Evolutionary conservation across 352 stramenopile species (phyloP).

Genomic region (Globisporangium lucens): DNA sequence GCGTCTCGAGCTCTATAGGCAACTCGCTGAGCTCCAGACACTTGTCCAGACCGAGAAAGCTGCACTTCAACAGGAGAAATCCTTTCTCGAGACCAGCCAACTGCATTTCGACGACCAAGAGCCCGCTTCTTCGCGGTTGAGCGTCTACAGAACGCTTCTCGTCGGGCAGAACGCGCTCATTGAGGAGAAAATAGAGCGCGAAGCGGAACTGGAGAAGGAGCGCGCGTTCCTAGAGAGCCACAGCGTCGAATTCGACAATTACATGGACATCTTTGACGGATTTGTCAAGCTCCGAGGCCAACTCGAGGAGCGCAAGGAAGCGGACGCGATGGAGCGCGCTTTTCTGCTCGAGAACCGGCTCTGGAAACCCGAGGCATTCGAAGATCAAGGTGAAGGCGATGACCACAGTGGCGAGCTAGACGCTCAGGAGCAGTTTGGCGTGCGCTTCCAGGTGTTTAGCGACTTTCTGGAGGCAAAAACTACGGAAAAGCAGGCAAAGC

Average conservation of each 20-base stretch:
- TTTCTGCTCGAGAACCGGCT: constrained; percentile 15
- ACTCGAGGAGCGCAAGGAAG: constrained; percentile 8
- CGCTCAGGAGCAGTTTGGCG: constrained; percentile 17
- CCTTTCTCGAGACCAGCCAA: constrained; percentile 11
- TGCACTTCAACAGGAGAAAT: constrained; percentile 15
- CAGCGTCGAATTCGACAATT: constrained; percentile 18
- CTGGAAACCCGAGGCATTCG: background rate
- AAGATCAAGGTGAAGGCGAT: background rate
- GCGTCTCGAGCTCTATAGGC: constrained; percentile 15
- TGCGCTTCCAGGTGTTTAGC: constrained; percentile 14
- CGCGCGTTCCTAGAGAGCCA: constrained; percentile 30
- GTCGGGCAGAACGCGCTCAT: constrained; percentile 42
- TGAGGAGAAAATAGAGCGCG: constrained; percentile 57
- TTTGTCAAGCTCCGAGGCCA: constrained; percentile 21
- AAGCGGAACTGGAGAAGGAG: constrained; percentile 34
- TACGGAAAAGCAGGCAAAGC: constrained; percentile 4
- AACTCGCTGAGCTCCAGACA: constrained; percentile 3
- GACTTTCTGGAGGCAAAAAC: constrained; percentile 10
- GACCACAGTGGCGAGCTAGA: background rate
- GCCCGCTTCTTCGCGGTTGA: constrained; percentile 23
- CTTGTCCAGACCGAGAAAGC: background rate
- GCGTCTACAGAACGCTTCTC: constrained; percentile 43
- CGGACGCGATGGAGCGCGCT: constrained; percentile 12
- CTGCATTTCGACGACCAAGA: constrained; percentile 17
- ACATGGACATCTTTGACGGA: constrained; percentile 21